Conservation (phyloP, 331 rosid genomes). For the Acacia pycnantha region DNA sequence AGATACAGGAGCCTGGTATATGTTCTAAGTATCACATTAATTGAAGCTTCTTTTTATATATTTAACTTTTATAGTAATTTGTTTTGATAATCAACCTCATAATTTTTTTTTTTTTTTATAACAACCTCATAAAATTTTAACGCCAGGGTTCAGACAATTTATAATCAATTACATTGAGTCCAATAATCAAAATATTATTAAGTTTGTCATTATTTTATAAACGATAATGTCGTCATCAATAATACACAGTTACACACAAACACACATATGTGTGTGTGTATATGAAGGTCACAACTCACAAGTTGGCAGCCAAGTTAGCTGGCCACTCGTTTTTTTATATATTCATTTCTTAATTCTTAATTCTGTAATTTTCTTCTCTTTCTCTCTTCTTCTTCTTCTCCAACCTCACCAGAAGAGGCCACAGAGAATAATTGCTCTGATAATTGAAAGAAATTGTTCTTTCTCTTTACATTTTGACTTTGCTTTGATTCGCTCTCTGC, state of each 20-base stretch:
- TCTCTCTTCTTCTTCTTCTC: constrained; percentile 28
- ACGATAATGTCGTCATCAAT: constrained; percentile 11
- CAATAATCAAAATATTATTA: background rate
- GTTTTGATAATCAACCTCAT: background rate
- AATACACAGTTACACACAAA: background rate
- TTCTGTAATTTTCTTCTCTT: background rate
- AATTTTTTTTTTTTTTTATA: too few species aligned
- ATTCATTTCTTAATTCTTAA: constrained; percentile 22
- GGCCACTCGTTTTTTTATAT: constrained; percentile 69
- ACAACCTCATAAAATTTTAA: background rate
- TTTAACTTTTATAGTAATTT: background rate
- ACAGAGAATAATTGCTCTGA: constrained; percentile 20
- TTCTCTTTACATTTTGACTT: constrained; percentile 34
- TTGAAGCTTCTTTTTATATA: background rate
- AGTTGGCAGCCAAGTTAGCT: constrained; percentile 61
- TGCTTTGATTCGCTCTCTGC: constrained; percentile 34
- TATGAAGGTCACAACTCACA: constrained; percentile 57
- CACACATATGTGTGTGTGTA: background rate
- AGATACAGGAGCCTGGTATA: background rate
- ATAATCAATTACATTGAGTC: background rate
- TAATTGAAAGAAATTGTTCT: constrained; percentile 33
- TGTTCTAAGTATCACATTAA: too few species aligned
- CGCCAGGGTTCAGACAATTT: background rate
- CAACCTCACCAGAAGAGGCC: constrained; percentile 45
- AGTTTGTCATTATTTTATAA: background rate